These are phyloP conservation scores for Colletotrichum australisinense DNA, from an alignment of 2,329 filamentous ascomycete genomes.

Conservation along the genomic window DNA sequence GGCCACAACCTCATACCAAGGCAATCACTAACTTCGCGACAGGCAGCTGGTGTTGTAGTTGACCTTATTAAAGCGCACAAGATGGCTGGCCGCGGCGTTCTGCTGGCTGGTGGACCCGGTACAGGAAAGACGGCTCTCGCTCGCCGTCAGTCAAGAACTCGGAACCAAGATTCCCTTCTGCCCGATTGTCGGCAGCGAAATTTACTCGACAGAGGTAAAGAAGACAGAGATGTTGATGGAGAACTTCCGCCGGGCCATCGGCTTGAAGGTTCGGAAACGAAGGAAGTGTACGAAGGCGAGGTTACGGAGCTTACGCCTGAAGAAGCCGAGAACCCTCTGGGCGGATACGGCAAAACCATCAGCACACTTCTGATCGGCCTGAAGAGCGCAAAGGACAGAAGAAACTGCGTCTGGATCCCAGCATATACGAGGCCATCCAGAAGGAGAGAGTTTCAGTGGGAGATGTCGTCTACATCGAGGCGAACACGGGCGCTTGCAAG, in stretches of 20 bases:
- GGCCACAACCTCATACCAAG: background rate
- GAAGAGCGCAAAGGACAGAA: constrained; percentile 96
- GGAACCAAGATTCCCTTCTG: constrained; percentile 99
- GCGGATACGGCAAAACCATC: constrained; percentile 97
- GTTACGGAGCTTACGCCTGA: constrained; percentile 97
- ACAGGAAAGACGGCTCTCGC: constrained; percentile 98
- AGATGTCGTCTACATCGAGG: constrained; percentile 99
- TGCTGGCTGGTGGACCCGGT: constrained; percentile 93
- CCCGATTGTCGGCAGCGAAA: constrained; percentile 96
- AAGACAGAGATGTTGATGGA: constrained; percentile 99
- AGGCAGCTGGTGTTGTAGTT: constrained; percentile 96
- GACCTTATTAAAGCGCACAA: constrained; percentile 96
- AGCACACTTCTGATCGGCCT: constrained; percentile 93
- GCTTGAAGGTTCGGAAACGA: constrained; percentile 97
- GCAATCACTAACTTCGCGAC: constrained; percentile 22
- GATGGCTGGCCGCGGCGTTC: constrained; percentile 94
- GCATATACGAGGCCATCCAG: constrained; percentile 99
- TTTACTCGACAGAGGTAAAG: constrained; percentile 98
- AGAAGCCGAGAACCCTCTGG: constrained; percentile 96
- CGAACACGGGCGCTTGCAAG: constrained; percentile 98
- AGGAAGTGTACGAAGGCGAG: constrained; percentile 99
- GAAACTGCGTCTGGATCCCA: constrained; percentile 95
- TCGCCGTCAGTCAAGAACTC: constrained; percentile 92
- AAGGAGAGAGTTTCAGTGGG: constrained; percentile 97
- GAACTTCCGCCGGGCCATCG: constrained; percentile 97